These are phyloP conservation scores for Knufia fluminis DNA, from an alignment of 2,329 filamentous ascomycete genomes.

Conservation along the genomic window DNA sequence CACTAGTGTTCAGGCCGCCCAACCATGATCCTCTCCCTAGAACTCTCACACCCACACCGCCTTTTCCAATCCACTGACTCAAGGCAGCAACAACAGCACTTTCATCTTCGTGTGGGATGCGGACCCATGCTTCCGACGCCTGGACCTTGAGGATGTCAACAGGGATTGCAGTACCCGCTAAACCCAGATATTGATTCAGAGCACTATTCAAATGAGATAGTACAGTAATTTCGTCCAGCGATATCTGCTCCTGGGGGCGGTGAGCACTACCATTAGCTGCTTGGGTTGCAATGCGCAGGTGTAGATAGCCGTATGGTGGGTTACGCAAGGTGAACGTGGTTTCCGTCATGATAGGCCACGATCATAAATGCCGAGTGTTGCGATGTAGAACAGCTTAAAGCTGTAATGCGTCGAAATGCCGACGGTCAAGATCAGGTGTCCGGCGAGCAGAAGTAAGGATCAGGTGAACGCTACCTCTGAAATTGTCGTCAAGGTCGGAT, in stretches of 20 bases:
- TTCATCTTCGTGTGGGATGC: slow-evolving; percentile 37
- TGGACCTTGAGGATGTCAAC: slow-evolving; percentile 39
- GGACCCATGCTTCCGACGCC: slow-evolving; percentile 31
- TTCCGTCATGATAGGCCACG: neutral
- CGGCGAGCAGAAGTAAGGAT: neutral
- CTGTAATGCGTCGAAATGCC: too few relatives aligned
- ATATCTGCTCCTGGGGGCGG: neutral
- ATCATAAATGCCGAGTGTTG: too few relatives aligned
- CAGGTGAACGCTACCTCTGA: too few relatives aligned
- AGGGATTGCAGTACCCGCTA: slow-evolving; percentile 38
- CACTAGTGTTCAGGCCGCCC: slow-evolving; percentile 14
- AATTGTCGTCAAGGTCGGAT: too few relatives aligned
- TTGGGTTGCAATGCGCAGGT: slow-evolving; percentile 19
- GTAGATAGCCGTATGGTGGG: slow-evolving; percentile 26
- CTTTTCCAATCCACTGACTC: slow-evolving; percentile 34
- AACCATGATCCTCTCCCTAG: slow-evolving; percentile 20
- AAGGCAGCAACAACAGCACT: slow-evolving; percentile 35
- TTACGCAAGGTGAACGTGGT: slow-evolving; percentile 22
- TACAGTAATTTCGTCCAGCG: slow-evolving; percentile 38
- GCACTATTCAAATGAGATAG: slow-evolving; percentile 38
- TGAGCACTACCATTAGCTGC: neutral
- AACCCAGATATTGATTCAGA: slow-evolving; percentile 39
- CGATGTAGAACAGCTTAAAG: too few relatives aligned
- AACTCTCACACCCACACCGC: slow-evolving; percentile 19
- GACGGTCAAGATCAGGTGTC: neutral